These are phyloP conservation scores for Crithidia brevicula DNA, from an alignment of 208 protist genomes.

Conservation along the genomic window DNA sequence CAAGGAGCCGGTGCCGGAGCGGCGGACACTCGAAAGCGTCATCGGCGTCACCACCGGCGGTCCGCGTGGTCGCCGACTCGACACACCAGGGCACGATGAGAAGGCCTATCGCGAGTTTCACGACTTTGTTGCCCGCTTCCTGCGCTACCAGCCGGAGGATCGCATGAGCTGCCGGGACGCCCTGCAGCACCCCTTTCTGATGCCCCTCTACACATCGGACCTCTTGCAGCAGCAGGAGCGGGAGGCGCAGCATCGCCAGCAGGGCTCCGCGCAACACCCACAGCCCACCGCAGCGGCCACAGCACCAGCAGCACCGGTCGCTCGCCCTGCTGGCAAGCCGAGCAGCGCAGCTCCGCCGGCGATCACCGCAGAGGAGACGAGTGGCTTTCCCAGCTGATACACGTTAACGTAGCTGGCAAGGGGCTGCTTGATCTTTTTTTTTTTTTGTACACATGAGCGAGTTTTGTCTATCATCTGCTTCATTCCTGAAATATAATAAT, in stretches of 20 bases:
- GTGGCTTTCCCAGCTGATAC: too few species aligned
- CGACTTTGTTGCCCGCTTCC: conserved; percentile 59
- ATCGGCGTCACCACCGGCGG: conserved; percentile 60
- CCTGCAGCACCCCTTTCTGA: conserved; percentile 76
- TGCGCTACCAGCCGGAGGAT: conserved; percentile 63
- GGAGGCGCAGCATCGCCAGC: conserved; percentile 4
- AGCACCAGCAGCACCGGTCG: neutral
- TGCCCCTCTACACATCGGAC: conserved; percentile 46
- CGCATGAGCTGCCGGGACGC: conserved; percentile 81
- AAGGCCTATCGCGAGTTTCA: conserved; percentile 56
- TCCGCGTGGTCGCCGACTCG: conserved; percentile 39
- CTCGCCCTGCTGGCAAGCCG: neutral
- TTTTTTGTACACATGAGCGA: neutral
- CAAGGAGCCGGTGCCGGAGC: conserved; percentile 45
- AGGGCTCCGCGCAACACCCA: neutral
- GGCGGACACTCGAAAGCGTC: conserved; percentile 43
- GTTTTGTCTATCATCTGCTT: neutral
- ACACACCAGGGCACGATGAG: conserved; percentile 53
- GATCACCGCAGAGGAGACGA: neutral
- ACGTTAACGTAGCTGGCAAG: too few species aligned
- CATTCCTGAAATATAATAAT: too few species aligned
- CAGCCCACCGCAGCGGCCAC: neutral
- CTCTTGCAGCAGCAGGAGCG: conserved; percentile 39
- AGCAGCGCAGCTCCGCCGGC: too few species aligned
- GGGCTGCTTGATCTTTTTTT: too few species aligned